phyloP scores from a whole-genome alignment of 2,329 filamentous ascomycete species.

The Bimuria novae-zelandiae region DNA sequence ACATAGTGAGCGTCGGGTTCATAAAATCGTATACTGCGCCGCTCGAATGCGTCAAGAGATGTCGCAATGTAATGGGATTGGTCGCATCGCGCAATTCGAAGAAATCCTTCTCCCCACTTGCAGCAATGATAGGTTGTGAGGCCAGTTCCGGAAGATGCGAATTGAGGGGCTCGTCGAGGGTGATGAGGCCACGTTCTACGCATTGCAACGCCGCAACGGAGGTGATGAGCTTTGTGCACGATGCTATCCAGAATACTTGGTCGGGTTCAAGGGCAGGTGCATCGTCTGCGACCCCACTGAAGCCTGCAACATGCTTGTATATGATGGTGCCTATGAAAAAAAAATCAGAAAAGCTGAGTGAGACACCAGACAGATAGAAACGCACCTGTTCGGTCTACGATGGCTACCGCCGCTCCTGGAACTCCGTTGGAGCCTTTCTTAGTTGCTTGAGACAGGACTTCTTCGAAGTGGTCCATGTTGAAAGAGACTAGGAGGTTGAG shows the following conservation, averaged over 20 bases:
- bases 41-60: constrained; percentile 25
- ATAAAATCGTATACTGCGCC: constrained; percentile 20
- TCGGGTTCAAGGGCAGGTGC: constrained; percentile 9
- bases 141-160: constrained; percentile 23
- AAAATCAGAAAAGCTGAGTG: too few relatives aligned
- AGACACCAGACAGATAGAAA: too few relatives aligned
- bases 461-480: constrained; percentile 26
- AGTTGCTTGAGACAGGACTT: constrained; percentile 28
- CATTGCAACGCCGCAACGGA: constrained; percentile 25
- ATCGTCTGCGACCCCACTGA: constrained; percentile 2
- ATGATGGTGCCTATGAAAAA: constrained; percentile 2
- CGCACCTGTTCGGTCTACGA: constrained; percentile 26
- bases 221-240: constrained; percentile 27
- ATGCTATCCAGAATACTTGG: constrained; percentile 24
- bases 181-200: constrained; percentile 24
- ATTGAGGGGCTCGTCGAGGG: constrained; percentile 23
- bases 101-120: not conserved
- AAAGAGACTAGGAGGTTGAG: not conserved
- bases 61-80: constrained; percentile 16
- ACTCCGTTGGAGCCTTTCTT: constrained; percentile 22
- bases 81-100: constrained; percentile 5
- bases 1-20: constrained; percentile 7
- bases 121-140: constrained; percentile 14
- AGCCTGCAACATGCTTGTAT: constrained; percentile 8
- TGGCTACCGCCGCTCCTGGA: constrained; percentile 24